Evolutionary conservation across 73 alveolate genomes (phyloP).

Genomic region (Symbiodinium natans): DNA sequence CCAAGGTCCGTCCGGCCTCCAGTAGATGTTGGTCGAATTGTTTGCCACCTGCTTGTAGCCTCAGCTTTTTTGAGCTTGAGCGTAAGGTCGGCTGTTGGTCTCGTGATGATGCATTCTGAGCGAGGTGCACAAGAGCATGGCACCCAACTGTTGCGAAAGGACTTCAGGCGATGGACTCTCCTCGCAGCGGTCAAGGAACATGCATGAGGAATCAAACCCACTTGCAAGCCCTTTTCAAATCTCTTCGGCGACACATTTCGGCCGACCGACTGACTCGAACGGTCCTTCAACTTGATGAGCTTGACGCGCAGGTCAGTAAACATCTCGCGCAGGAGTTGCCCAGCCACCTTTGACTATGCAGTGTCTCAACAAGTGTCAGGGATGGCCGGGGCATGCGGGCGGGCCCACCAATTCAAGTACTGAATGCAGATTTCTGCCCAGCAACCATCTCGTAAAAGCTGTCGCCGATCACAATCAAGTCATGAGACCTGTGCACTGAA

Average conservation of each 20-base stretch:
- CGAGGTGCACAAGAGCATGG: not conserved
- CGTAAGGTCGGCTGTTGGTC: not conserved
- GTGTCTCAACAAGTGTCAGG: no score
- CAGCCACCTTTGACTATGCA: slow-evolving; percentile 8
- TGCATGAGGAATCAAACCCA: no score
- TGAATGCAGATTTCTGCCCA: no score
- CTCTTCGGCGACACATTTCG: no score
- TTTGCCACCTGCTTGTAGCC: slow-evolving; percentile 39
- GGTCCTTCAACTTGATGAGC: slow-evolving; percentile 45
- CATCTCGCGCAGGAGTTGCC: slow-evolving; percentile 11
- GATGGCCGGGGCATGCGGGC: no score
- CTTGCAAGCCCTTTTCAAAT: no score
- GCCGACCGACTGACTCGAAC: no score
- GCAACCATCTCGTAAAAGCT: slow-evolving; percentile 23
- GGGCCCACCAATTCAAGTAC: no score
- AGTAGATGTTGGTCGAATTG: slow-evolving; percentile 8
- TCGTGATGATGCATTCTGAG: not conserved
- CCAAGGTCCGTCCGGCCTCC: slow-evolving; percentile 50
- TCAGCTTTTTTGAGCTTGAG: not conserved
- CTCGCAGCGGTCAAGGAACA: not conserved
- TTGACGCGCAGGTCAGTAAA: slow-evolving; percentile 24
- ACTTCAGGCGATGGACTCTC: slow-evolving; percentile 57
- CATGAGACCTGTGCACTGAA: slow-evolving; percentile 57
- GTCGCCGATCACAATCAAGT: slow-evolving; percentile 63
- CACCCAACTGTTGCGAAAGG: slow-evolving; percentile 44